Evolutionary conservation across 208 protist species (phyloP).

Genomic region (Novymonas esmeraldas): DNA sequence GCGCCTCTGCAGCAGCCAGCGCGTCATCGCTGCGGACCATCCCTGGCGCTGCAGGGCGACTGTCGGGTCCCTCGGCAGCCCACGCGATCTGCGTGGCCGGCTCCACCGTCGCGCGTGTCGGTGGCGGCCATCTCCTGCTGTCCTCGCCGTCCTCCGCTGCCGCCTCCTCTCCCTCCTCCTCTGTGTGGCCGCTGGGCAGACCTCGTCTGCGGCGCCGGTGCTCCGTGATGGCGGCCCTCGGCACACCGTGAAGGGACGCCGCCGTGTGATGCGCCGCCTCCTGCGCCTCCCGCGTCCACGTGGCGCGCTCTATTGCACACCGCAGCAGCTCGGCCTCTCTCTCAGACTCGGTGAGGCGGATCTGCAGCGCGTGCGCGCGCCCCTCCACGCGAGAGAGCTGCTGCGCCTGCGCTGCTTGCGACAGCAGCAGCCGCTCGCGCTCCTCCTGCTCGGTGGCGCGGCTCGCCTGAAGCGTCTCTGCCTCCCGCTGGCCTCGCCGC

Average conservation of each 20-base stretch:
- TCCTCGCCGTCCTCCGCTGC: neutral
- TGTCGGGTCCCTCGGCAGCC: neutral
- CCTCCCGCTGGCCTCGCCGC: constrained; percentile 33
- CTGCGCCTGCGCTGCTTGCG: constrained; percentile 16
- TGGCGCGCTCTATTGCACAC: constrained; percentile 42
- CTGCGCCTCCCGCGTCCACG: constrained; percentile 34
- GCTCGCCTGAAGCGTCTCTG: constrained; percentile 18
- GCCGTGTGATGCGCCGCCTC: constrained; percentile 22
- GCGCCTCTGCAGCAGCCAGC: neutral
- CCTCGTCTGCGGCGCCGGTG: neutral
- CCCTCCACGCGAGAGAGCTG: constrained; percentile 36
- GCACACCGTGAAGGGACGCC: constrained; percentile 22
- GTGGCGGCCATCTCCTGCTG: neutral
- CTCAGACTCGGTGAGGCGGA: constrained; percentile 40
- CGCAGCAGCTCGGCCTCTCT: constrained; percentile 57
- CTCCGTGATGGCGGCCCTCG: constrained; percentile 10
- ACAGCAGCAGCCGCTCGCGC: constrained; percentile 29
- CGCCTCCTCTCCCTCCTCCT: constrained; percentile 7
- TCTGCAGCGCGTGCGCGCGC: constrained; percentile 25
- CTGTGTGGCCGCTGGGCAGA: neutral
- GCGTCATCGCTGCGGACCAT: too few relatives aligned
- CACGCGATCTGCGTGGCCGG: constrained; percentile 22
- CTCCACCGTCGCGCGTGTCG: neutral
- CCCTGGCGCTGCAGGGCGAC: too few relatives aligned
- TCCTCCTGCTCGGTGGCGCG: constrained; percentile 29